These are phyloP conservation scores for Arachis hypogaea DNA, from an alignment of 306 rosid species.

Conservation along the genomic window DNA sequence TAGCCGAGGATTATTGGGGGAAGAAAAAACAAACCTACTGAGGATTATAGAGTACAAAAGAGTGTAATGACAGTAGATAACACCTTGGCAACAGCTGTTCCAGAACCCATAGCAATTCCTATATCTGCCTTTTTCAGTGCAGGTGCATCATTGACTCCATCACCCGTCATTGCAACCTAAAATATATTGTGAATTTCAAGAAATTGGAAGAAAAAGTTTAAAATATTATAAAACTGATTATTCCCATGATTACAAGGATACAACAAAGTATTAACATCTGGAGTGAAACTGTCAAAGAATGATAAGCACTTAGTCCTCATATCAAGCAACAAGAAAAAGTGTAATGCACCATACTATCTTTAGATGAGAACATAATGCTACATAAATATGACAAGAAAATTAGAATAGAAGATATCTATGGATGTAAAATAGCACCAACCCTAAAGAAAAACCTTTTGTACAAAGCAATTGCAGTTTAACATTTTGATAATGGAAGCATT, in stretches of 20 bases:
- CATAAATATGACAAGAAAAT: slow-evolving; percentile 14
- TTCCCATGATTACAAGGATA: background rate
- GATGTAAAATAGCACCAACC: background rate
- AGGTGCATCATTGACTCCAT: slow-evolving; percentile 99
- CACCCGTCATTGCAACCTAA: slow-evolving; percentile 99
- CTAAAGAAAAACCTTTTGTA: slow-evolving; percentile 5
- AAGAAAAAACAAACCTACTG: slow-evolving; percentile 13
- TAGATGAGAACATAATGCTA: slow-evolving; percentile 22
- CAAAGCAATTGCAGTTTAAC: slow-evolving; percentile 27
- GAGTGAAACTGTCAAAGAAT: slow-evolving; percentile 19
- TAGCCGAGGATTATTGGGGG: background rate
- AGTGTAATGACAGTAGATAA: slow-evolving; percentile 24
- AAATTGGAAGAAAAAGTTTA: slow-evolving; percentile 22
- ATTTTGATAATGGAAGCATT: slow-evolving; percentile 34
- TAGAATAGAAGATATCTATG: background rate
- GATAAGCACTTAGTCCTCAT: slow-evolving; percentile 30
- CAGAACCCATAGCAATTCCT: slow-evolving; percentile 99
- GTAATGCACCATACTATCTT: slow-evolving; percentile 18
- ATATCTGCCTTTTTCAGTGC: slow-evolving; percentile 97
- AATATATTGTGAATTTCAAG: slow-evolving; percentile 33
- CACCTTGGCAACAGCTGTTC: slow-evolving; percentile 99
- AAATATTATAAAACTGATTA: slow-evolving; percentile 25
- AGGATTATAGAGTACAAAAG: slow-evolving; percentile 34
- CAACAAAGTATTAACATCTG: slow-evolving; percentile 11
- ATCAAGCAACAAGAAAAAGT: slow-evolving; percentile 24